phyloP scores from a whole-genome alignment of 352 stramenopile genomes.

The Globisporangium acanthophoron region DNA sequence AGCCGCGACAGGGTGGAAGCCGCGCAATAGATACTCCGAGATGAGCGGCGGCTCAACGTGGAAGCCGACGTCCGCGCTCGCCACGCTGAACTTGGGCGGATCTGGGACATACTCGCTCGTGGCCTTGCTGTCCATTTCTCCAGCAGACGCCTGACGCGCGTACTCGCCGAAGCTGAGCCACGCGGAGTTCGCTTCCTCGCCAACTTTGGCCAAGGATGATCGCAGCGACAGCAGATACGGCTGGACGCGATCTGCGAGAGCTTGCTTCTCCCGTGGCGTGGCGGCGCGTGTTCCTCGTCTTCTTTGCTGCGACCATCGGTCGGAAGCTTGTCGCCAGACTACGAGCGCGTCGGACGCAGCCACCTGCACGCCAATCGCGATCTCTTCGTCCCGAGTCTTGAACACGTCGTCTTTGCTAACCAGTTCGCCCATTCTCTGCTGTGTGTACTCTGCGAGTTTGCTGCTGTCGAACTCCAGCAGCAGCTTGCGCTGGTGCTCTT shows the following conservation, averaged over 20 bases:
- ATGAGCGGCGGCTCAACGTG: conserved; percentile 46
- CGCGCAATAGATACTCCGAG: conserved; percentile 72
- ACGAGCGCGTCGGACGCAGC: conserved; percentile 43
- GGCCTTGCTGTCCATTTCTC: conserved; percentile 1
- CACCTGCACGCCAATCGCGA: conserved; percentile 42
- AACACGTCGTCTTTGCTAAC: conserved; percentile 6
- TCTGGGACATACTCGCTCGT: not conserved
- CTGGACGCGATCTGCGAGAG: conserved; percentile 27
- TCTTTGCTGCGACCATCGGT: conserved; percentile 22
- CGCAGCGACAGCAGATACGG: conserved; percentile 33
- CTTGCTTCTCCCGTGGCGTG: conserved; percentile 26
- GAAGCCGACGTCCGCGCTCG: conserved; percentile 46
- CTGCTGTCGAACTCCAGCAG: conserved; percentile 38
- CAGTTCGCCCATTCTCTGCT: conserved; percentile 13
- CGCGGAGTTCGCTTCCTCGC: not conserved
- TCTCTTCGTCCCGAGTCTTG: conserved; percentile 28
- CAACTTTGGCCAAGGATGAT: conserved; percentile 16
- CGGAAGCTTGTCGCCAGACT: conserved; percentile 28
- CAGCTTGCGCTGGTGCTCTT: conserved; percentile 32
- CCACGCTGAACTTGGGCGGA: conserved; percentile 39
- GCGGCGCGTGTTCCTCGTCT: conserved; percentile 16
- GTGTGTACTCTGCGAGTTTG: conserved; percentile 20
- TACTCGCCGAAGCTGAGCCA: conserved; percentile 49
- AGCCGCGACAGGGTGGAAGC: conserved; percentile 54
- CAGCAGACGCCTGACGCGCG: conserved; percentile 5